phyloP scores from a whole-genome alignment of 2,329 filamentous ascomycete species.

The Diplocarpon mali region DNA sequence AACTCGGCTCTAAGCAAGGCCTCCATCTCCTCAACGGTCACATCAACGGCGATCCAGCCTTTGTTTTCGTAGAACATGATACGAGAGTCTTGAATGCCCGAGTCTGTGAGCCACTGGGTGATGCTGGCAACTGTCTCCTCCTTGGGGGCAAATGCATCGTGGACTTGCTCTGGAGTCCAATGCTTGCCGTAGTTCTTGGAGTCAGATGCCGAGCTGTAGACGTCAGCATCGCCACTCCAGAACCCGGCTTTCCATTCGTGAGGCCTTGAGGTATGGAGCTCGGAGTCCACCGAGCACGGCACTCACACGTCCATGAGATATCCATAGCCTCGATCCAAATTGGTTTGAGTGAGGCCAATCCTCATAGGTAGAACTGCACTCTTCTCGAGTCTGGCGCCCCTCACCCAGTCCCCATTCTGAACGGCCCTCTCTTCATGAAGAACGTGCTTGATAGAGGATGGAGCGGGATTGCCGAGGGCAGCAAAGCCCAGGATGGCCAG shows the following conservation, averaged over 20 bases:
- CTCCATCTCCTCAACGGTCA: constrained; percentile 41
- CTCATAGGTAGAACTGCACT: constrained; percentile 30
- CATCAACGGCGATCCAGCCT: constrained; percentile 43
- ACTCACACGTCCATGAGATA: constrained; percentile 31
- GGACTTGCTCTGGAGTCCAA: constrained; percentile 38
- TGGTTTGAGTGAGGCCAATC: constrained; percentile 34
- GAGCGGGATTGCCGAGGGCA: constrained; percentile 18
- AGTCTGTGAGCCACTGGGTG: constrained; percentile 42
- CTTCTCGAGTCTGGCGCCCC: constrained; percentile 12
- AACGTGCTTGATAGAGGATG: constrained; percentile 14
- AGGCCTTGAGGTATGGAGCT: background rate
- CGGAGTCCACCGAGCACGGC: background rate
- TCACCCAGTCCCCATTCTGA: constrained; percentile 11
- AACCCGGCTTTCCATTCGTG: background rate
- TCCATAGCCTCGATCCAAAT: constrained; percentile 33
- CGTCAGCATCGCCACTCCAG: background rate
- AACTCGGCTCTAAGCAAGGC: constrained; percentile 40
- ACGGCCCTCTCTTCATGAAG: constrained; percentile 16
- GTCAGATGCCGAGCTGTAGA: constrained; percentile 28
- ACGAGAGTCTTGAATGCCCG: constrained; percentile 33
- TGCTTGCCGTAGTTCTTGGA: constrained; percentile 35
- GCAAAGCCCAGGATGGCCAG: constrained; percentile 14
- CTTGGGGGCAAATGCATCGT: constrained; percentile 39
- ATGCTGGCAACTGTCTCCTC: constrained; percentile 40
- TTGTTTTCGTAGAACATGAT: constrained; percentile 37